Conservation (phyloP, 768 basidiomycete genomes). For the Phanerochaete sordida region DNA sequence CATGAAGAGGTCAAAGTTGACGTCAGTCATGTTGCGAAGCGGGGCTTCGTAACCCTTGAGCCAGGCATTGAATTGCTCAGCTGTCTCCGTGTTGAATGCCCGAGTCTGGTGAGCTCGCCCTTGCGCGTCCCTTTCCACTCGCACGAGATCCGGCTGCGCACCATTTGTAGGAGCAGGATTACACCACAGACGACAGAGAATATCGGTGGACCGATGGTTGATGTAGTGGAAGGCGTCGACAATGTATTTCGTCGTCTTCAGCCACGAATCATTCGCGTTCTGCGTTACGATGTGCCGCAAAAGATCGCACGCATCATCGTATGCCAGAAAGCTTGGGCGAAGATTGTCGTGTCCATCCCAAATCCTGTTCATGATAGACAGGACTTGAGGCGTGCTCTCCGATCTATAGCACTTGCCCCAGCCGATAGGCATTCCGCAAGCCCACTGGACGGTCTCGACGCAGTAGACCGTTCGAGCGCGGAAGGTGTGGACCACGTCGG, state of each 20-base stretch:
- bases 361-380: neutral
- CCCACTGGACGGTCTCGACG: constrained; percentile 6
- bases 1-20: constrained; percentile 5
- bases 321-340: constrained; percentile 2
- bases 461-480: constrained; percentile 4
- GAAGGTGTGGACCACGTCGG: constrained; percentile 7
- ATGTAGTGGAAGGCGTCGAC: constrained; percentile 11
- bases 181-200: constrained; percentile 4
- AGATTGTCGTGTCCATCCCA: neutral
- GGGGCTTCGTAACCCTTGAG: constrained; percentile 2
- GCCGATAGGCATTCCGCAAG: constrained; percentile 9
- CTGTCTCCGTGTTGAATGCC: constrained; percentile 9
- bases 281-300: constrained; percentile 8
- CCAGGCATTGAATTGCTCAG: constrained; percentile 8
- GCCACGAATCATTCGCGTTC: neutral
- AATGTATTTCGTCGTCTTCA: constrained; percentile 3
- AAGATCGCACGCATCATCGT: constrained; percentile 10
- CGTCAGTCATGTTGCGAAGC: constrained; percentile 7
- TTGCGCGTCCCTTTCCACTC: neutral
- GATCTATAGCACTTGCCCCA: constrained; percentile 10
- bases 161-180: constrained; percentile 7
- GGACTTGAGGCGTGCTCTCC: constrained; percentile 6
- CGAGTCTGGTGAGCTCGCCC: constrained; percentile 3
- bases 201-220: constrained; percentile 3
- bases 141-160: constrained; percentile 3